These are phyloP conservation scores for Fraxinus cuspidata DNA, from an alignment of 257 asterid genomes.

Conservation along the genomic window DNA sequence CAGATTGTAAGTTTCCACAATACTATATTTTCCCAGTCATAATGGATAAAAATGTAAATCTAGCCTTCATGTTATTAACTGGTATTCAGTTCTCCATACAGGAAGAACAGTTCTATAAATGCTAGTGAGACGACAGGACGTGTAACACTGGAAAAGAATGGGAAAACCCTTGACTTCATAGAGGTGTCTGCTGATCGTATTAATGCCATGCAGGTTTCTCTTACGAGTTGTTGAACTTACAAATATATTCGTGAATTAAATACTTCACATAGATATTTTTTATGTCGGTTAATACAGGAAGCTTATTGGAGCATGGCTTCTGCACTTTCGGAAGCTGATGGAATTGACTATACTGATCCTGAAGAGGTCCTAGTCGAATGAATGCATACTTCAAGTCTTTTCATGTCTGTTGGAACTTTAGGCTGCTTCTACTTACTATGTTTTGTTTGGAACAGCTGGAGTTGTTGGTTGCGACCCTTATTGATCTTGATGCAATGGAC, in stretches of 20 bases:
- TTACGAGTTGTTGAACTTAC: neutral
- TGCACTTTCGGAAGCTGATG: conserved; percentile 95
- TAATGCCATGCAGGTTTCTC: conserved; percentile 69
- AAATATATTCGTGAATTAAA: neutral
- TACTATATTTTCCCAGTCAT: conserved; percentile 16
- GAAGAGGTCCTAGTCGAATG: conserved; percentile 68
- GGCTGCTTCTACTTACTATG: neutral
- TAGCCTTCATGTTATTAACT: conserved; percentile 17
- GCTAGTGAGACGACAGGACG: conserved; percentile 38
- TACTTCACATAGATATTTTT: conserved; percentile 17
- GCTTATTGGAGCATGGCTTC: conserved; percentile 85
- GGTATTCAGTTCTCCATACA: conserved; percentile 30
- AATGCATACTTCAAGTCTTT: conserved; percentile 5
- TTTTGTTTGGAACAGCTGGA: conserved; percentile 68
- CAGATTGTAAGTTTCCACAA: conserved; percentile 58
- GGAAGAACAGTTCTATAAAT: conserved; percentile 43
- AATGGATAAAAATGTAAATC: neutral
- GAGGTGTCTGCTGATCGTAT: conserved; percentile 72
- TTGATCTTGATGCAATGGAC: conserved; percentile 97
- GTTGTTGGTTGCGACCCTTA: conserved; percentile 79
- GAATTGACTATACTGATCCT: conserved; percentile 87
- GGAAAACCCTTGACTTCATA: conserved; percentile 64
- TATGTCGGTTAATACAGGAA: conserved; percentile 52
- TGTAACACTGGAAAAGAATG: conserved; percentile 81
- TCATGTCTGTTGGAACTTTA: neutral